These are phyloP conservation scores for Scheffersomyces lignicola DNA, from an alignment of 1,139 yeast genomes.

Conservation along the genomic window DNA sequence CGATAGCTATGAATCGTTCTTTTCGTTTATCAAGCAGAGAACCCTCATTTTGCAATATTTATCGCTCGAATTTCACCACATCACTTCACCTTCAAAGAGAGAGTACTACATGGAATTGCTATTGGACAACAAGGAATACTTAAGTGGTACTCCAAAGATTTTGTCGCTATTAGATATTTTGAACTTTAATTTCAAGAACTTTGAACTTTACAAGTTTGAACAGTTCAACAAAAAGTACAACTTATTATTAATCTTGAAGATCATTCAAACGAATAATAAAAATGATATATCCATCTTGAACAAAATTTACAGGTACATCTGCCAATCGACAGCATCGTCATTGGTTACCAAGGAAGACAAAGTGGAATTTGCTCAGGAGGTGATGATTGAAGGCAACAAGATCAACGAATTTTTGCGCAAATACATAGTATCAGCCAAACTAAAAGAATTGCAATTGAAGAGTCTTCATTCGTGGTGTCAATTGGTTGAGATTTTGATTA, in stretches of 20 bases:
- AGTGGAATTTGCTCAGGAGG: constrained; percentile 23
- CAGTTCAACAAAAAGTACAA: constrained; percentile 38
- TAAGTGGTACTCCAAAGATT: constrained; percentile 60
- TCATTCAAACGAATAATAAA: constrained; percentile 19
- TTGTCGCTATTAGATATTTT: constrained; percentile 69
- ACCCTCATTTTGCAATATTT: constrained; percentile 62
- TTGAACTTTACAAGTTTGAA: constrained; percentile 39
- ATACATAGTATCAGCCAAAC: constrained; percentile 43
- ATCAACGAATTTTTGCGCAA: constrained; percentile 41
- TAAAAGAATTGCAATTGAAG: constrained; percentile 54
- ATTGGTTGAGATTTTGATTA: constrained; percentile 68
- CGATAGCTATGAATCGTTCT: constrained; percentile 51
- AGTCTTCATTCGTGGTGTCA: constrained; percentile 83
- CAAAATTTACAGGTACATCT: constrained; percentile 24
- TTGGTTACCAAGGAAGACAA: constrained; percentile 20
- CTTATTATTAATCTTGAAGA: constrained; percentile 26
- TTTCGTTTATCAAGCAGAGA: constrained; percentile 64
- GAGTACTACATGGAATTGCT: constrained; percentile 54
- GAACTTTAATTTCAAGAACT: constrained; percentile 50
- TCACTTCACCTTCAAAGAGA: constrained; percentile 59
- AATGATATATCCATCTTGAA: constrained; percentile 23
- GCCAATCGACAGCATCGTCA: constrained; percentile 21
- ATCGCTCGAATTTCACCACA: constrained; percentile 69
- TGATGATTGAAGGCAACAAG: constrained; percentile 27
- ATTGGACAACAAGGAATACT: constrained; percentile 46